Evolutionary conservation across 2,329 filamentous ascomycete species (phyloP).

Genomic region (Fusarium pininemorale): DNA sequence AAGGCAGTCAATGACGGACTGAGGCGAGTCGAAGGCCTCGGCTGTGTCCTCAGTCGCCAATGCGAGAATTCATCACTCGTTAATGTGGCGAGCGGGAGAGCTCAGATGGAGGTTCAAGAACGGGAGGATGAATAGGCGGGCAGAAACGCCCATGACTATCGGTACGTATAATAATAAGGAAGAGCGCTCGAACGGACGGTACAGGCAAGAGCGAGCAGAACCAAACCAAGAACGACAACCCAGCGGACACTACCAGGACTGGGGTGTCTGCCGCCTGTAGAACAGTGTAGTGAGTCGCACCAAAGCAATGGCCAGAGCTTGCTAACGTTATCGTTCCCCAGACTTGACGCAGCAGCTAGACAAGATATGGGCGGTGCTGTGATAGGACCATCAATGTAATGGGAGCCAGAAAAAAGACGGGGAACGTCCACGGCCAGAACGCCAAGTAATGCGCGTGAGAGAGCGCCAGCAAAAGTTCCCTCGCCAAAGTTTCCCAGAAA

Average conservation of each 20-base stretch:
- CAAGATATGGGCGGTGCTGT: constrained; percentile 42
- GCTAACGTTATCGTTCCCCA: constrained; percentile 48
- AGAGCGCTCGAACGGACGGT: constrained; percentile 11
- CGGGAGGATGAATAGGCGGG: constrained; percentile 45
- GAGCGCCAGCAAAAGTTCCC: constrained; percentile 53
- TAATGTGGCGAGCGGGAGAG: constrained; percentile 45
- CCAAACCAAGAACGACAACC: constrained; percentile 8
- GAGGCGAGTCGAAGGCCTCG: constrained; percentile 52
- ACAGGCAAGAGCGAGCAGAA: constrained; percentile 33
- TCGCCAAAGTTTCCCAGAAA: constrained; percentile 49
- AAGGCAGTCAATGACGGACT: constrained; percentile 49
- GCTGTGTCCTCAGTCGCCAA: constrained; percentile 48
- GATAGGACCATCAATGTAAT: constrained; percentile 42
- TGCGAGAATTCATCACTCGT: constrained; percentile 51
- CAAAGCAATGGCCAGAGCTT: constrained; percentile 40
- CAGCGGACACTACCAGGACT: constrained; percentile 24
- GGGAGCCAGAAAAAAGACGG: constrained; percentile 34
- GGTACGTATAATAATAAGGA: constrained; percentile 42
- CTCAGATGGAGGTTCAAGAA: constrained; percentile 47
- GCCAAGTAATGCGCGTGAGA: constrained; percentile 49
- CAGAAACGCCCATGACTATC: constrained; percentile 51
- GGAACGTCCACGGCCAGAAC: constrained; percentile 37
- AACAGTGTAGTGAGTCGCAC: constrained; percentile 28
- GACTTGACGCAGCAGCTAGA: constrained; percentile 42
- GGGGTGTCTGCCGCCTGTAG: constrained; percentile 29